These are phyloP conservation scores for Boletus fagicola DNA, from an alignment of 768 basidiomycete genomes.

Conservation along the genomic window DNA sequence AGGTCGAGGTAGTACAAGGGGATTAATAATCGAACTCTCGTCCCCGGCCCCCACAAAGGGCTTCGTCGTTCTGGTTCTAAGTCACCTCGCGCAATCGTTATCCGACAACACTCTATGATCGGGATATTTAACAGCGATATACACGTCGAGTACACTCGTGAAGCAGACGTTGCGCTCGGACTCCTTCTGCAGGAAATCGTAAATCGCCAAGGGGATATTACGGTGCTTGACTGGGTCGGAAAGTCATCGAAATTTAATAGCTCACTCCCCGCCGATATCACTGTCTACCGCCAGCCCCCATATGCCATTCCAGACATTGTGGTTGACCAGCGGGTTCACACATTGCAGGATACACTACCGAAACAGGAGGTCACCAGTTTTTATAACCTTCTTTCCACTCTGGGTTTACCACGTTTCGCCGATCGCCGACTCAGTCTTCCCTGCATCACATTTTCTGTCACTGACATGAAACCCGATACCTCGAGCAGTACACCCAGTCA, in stretches of 20 bases:
- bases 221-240: constrained; percentile 23
- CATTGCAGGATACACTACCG: not conserved
- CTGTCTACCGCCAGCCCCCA: constrained; percentile 9
- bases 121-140: too few species aligned
- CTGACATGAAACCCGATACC: not conserved
- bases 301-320: not conserved
- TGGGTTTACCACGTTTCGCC: not conserved
- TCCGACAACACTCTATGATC: too few species aligned
- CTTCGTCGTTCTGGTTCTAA: too few species aligned
- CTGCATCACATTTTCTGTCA: constrained; percentile 11
- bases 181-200: constrained; percentile 15
- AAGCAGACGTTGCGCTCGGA: constrained; percentile 15
- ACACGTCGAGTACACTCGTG: too few species aligned
- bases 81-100: too few species aligned
- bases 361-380: too few species aligned
- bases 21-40: too few species aligned
- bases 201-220: constrained; percentile 9
- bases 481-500: too few species aligned
- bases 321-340: not conserved
- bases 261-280: constrained; percentile 12
- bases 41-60: too few species aligned
- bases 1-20: too few species aligned
- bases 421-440: constrained; percentile 11
- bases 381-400: too few species aligned
- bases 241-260: constrained; percentile 16